Base-by-base conservation (phyloP, 176 grass and related monocot genomes). In the Triticum urartu region DNA sequence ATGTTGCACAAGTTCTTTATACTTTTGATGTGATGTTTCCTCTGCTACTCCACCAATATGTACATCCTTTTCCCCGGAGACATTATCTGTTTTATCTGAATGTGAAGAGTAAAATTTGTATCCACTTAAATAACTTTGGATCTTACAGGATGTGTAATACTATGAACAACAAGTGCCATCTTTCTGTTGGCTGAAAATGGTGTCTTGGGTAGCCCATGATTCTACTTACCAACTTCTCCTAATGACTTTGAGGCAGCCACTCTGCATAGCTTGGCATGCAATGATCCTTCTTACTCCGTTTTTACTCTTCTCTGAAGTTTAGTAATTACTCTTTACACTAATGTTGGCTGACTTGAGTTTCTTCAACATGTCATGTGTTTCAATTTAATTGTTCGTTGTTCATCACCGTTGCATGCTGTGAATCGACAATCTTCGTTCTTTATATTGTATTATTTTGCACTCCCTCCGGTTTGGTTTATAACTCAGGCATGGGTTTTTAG, bases 101-200 rank as follows among this genome's bases (percentile, higher is more conserved):
- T 54, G 15, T 54, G 5, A 54, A 54, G 50, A 18, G 5, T 54
- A 2, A 54, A 54, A 54, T 18, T 54, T 54, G 6, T 54, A 18
- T 0, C 15, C 50, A 54, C 50, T 54, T 54, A 17, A 54, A 54
- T 54, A 54, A 18, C 50, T 18, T 6, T 1, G 2, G 50, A 63
- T 82, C 64, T 72, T 74, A 73, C 10, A 50, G 59, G 59, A 81
- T 39, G 9, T 14, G 13, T 14, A 9, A 15, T 89, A 7, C 34
- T 70, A 77, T 3, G 15, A 70, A 82, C 4, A 77, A 32, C 28
- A 71, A 21, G 17, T 7, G 3, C 1, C 36, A 52, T 78, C 54
- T 70, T 30, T 86, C 50, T 70, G 47, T 28, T 77, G 17, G n/a
- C 30, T 77, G 7, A 77, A 76, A 69, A 48, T 89, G 66, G 1